A percentile compares a stretch with the other conserved stretches of the same genome.
Conservation (phyloP, 805 yeast species). For the Hyphopichia homilentoma region DNA sequence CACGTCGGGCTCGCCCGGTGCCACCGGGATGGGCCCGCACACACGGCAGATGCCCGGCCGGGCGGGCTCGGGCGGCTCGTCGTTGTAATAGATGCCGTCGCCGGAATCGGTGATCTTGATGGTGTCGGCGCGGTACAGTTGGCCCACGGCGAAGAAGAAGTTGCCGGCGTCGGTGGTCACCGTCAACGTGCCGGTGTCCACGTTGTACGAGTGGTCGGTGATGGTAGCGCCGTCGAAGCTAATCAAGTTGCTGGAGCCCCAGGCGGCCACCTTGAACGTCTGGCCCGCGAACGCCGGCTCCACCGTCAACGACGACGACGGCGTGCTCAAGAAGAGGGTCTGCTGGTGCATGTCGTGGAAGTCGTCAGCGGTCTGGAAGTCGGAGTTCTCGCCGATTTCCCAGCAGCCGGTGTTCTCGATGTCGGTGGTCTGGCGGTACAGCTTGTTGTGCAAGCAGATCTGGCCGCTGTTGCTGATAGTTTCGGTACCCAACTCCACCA, state of each 20-base stretch:
- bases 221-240: constrained; percentile 9
- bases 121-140: no score
- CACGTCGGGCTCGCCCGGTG: no score
- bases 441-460: constrained; percentile 19
- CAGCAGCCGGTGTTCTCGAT: constrained; percentile 23
- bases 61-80: no score
- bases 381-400: constrained; percentile 12
- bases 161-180: constrained; percentile 2
- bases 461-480: constrained; percentile 19
- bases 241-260: constrained; percentile 19
- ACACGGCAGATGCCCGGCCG: no score
- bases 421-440: constrained; percentile 16
- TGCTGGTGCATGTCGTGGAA: constrained; percentile 12
- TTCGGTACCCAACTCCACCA: no score
- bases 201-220: constrained; percentile 5
- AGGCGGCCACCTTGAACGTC: constrained; percentile 20
- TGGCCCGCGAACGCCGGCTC: constrained; percentile 10
- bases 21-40: no score
- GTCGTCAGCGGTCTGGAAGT: constrained; percentile 10
- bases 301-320: constrained; percentile 13
- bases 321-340: constrained; percentile 14
- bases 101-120: no score
- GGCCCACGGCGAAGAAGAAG: background rate
- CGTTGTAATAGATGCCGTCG: no score
- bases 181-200: constrained; percentile 17